Conservation (phyloP, 768 basidiomycete genomes). For the Stropharia rugosoannulata region DNA sequence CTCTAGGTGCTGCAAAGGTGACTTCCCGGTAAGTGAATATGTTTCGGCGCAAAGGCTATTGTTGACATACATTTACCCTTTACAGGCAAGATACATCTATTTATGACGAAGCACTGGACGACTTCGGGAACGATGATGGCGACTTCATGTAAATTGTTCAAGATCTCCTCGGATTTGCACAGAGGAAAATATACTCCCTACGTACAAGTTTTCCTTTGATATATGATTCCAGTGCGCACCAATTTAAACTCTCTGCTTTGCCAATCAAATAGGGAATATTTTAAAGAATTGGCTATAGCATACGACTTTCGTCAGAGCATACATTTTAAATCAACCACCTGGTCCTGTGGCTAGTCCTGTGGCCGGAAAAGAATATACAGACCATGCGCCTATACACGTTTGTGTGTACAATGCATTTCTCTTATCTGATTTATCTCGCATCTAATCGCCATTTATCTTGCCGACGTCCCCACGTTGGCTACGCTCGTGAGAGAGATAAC, state of each 20-base stretch:
- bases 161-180: neutral
- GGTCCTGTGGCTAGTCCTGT: too few relatives aligned
- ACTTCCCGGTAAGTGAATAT: constrained; percentile 49
- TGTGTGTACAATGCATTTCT: too few relatives aligned
- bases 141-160: constrained; percentile 82
- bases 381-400: neutral
- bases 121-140: constrained; percentile 70
- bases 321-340: too few relatives aligned
- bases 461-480: too few relatives aligned
- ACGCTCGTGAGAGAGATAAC: too few relatives aligned
- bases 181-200: neutral
- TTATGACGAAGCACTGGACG: constrained; percentile 91
- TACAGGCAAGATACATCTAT: constrained; percentile 71
- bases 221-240: neutral
- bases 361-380: neutral
- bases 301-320: too few relatives aligned
- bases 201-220: neutral
- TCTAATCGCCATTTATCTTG: too few relatives aligned
- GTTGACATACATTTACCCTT: neutral
- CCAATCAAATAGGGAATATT: neutral
- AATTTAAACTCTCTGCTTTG: neutral
- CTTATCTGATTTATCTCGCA: too few relatives aligned
- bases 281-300: too few relatives aligned
- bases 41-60: neutral
- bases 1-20: constrained; percentile 69